Evolutionary conservation across 257 asterid species (phyloP), one percentile per base, ranked within the genome.

Genomic region (Datura wrightii): DNA sequence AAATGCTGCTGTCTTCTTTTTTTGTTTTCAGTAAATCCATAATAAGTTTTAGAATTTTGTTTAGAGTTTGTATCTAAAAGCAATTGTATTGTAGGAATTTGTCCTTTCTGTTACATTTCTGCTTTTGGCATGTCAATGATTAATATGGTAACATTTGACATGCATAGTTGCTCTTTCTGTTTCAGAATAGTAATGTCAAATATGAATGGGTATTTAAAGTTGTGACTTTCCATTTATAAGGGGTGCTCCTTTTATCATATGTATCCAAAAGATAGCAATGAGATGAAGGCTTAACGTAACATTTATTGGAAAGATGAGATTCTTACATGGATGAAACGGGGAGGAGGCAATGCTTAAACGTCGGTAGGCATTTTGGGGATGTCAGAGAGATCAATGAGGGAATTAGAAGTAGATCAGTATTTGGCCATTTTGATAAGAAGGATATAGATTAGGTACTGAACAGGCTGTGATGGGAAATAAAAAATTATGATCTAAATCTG

Each of bases 81-180:
- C 13, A 50, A 76, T 3, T 76, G 24, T 24, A 24, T 1, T 31
- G 11, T 11, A 74, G 41, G 19, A 48, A 74, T 24, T 19, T 11
- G 18, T 31, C 62, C 46, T 31, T 50, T 76, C 14, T 13, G 19
- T 50, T 74, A 24, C 5, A 2, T 50, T n/a, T 76, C 62, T 76
- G 19, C n/a, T 48, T 14, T 74, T 50, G 63, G 82, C 63, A 50
- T 76, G 82, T 14, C 46, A 50, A 76, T 76, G 31, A 50, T 24
- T 76, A 13, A 9, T 50, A 50, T 48, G 82, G 16, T 65, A 34
- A 36, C 19, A 36, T 13, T 31, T 46, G 4, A 9, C 10, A 24
- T 24, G 15, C 69, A 31, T 62, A 24, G 13, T 8, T 62, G 16
- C 13, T 59, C 66, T 59, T 59, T 9, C 36, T 19, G 18, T 59